phyloP scores from a whole-genome alignment of 1,284 basidiomycete genomes.

The Stygiomarasmius scandens region DNA sequence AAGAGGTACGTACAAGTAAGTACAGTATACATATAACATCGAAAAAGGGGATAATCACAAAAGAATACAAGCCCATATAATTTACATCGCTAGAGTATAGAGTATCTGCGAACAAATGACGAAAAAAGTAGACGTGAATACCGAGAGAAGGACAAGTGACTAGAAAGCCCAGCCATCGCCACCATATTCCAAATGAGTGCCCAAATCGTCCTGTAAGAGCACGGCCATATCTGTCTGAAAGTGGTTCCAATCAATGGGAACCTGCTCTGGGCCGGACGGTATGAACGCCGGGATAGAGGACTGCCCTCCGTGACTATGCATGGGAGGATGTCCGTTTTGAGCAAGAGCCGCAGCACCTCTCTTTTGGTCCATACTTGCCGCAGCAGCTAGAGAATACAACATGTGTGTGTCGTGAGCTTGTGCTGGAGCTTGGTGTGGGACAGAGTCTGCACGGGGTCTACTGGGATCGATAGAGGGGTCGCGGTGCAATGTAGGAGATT shows the following conservation, averaged over 20 bases:
- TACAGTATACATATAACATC: no score
- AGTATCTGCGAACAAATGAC: no score
- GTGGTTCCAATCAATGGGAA: slow-evolving; percentile 17
- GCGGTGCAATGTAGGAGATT: not conserved
- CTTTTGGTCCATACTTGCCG: slow-evolving; percentile 19
- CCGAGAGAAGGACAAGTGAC: not conserved
- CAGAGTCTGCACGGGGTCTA: slow-evolving; percentile 6
- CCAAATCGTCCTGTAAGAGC: slow-evolving; percentile 16
- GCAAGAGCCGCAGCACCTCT: not conserved
- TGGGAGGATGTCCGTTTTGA: slow-evolving; percentile 1
- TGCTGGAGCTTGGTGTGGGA: not conserved
- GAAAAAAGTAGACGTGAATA: no score
- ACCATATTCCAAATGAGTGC: slow-evolving; percentile 15
- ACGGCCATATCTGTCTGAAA: slow-evolving; percentile 17
- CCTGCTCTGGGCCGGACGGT: not conserved
- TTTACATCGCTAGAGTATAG: no score
- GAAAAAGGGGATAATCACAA: no score
- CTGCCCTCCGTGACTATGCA: not conserved
- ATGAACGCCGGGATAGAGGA: not conserved
- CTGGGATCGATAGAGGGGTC: not conserved
- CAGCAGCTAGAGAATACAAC: slow-evolving; percentile 18
- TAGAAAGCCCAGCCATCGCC: slow-evolving; percentile 20
- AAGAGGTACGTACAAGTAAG: no score
- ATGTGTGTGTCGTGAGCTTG: slow-evolving; percentile 16
- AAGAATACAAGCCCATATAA: no score